Evolutionary conservation across 1,284 basidiomycete genomes (phyloP).

Genomic region (Trametes polyzona): DNA sequence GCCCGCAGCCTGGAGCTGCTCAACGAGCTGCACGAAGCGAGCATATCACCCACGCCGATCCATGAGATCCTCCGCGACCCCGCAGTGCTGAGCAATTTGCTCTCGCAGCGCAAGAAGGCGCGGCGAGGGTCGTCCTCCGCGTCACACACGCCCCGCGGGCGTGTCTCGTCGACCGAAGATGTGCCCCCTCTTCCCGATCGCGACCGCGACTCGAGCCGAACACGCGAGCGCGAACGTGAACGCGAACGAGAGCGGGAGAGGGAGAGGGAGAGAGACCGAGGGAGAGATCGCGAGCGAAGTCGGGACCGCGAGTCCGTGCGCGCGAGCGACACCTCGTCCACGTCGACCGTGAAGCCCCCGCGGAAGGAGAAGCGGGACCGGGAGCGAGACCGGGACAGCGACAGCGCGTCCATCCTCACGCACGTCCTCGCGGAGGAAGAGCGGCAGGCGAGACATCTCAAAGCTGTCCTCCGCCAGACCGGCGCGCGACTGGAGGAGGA

Average conservation of each 20-base stretch:
- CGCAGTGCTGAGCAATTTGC: conserved; percentile 31
- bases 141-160: conserved; percentile 25
- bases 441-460: conserved; percentile 59
- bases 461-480: conserved; percentile 54
- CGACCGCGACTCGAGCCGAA: conserved; percentile 12
- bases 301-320: conserved; percentile 14
- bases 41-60: conserved; percentile 37
- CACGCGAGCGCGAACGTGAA: conserved; percentile 19
- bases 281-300: conserved; percentile 16
- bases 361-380: conserved; percentile 27
- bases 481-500: conserved; percentile 62
- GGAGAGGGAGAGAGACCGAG: too few relatives aligned
- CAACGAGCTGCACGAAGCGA: conserved; percentile 36
- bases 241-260: too few relatives aligned
- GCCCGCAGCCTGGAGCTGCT: conserved; percentile 27
- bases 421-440: conserved; percentile 65
- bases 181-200: conserved; percentile 3
- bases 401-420: conserved; percentile 40
- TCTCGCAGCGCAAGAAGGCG: conserved; percentile 33
- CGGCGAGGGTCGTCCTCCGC: conserved; percentile 32
- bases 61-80: conserved; percentile 39
- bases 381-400: conserved; percentile 33
- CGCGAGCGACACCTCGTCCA: conserved; percentile 14
- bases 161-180: conserved; percentile 1
- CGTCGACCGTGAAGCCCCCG: conserved; percentile 19